Base-by-base conservation (phyloP, 169 alveolate genomes). In the Fabrea salina region DNA sequence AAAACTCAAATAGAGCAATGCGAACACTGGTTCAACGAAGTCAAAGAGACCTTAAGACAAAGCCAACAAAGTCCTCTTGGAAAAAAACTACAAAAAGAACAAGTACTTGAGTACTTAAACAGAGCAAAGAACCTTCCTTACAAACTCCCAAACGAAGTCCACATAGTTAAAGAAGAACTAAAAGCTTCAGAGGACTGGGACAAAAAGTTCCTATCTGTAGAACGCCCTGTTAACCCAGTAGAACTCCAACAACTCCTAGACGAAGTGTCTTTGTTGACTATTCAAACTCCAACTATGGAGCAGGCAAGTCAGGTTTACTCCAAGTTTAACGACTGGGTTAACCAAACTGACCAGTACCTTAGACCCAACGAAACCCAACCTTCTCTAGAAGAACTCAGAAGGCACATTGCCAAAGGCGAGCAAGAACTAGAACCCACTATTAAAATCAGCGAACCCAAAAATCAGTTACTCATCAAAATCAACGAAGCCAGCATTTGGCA, bases 101-200 rank as follows among this genome's bases (percentile, higher is more conserved):
- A 32, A 8, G 11, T 61, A 8, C 32, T n/a, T 13, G n/a, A 16
- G 3, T 11, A 61, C n/a, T 35, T 61, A 2, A 13, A 27, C 8
- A 37, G 39, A 61, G 49, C 49, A 8, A 61, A 61, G 3, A 16
- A 13, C 11, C 41, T 61, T 1, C 74, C 74, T 2, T 61, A 35
- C 39, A 35, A 16, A 13, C 32, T 61, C 54, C 4, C 32, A 35
- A 61, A 8, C 19, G 74, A 61, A 61, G 39, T 61, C 39, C 11
- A 30, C 7, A 51, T 35, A 8, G 49, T 61, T 32, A 51, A 61
- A 4, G 74, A 61, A 16, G 74, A 61, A 51, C 13, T 61, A 1
- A 61, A 61, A 35, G 32, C 49, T 16, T 47, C 74, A 30, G 74
- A 61, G 25, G 74, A 61, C 50, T 61, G 74, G 74, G 74, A 61